Conservation (phyloP, 305 asterid genomes). For the Solanum hybrid region DNA sequence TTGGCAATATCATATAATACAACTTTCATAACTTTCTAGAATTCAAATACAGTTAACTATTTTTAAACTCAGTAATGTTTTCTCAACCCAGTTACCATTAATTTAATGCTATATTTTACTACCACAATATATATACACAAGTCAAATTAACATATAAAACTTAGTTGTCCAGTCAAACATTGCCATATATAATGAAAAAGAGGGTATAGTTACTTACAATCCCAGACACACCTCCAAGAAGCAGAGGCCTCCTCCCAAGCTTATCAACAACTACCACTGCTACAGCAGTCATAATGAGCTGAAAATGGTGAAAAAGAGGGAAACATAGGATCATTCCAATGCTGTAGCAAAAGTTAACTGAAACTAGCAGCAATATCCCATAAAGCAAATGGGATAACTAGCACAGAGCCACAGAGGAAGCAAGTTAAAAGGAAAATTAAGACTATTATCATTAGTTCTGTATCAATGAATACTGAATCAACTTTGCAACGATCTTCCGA, state of each 20-base stretch:
- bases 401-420: not conserved
- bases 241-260: conserved; percentile 89
- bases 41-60: not conserved
- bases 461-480: not conserved
- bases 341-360: not conserved
- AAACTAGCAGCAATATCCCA: not conserved
- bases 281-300: conserved; percentile 85
- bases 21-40: not conserved
- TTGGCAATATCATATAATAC: not conserved
- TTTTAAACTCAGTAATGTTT: not conserved
- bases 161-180: not conserved
- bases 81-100: not conserved
- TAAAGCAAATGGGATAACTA: not conserved
- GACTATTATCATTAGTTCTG: not conserved
- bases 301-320: conserved; percentile 13
- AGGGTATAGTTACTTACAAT: conserved; percentile 47
- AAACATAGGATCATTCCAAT: not conserved
- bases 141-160: not conserved
- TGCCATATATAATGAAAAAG: not conserved
- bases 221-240: conserved; percentile 93
- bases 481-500: not conserved
- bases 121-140: not conserved
- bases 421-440: not conserved
- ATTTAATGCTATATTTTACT: not conserved
- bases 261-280: conserved; percentile 71